Evolutionary conservation across 2,329 filamentous ascomycete species (phyloP).

Genomic region (Waltergamsia citrina): DNA sequence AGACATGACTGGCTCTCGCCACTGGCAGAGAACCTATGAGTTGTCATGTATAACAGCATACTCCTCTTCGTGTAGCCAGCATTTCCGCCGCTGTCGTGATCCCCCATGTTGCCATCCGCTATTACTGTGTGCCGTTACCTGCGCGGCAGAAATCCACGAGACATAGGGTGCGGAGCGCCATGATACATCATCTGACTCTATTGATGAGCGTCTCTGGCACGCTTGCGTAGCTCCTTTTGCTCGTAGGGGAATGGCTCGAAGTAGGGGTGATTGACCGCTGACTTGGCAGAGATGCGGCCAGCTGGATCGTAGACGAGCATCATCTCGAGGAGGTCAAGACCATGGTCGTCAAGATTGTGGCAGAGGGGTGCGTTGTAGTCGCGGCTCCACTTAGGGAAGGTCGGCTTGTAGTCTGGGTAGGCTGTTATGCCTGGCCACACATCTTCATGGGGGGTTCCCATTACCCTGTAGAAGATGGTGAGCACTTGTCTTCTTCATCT

Average conservation of each 20-base stretch:
- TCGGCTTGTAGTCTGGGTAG: conserved; percentile 87
- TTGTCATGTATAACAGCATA: no score
- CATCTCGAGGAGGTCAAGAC: conserved; percentile 56
- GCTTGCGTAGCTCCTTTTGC: conserved; percentile 1
- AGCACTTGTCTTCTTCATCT: no score
- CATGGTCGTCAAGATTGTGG: conserved; percentile 61
- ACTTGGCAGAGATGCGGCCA: conserved; percentile 80
- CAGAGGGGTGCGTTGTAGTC: conserved; percentile 59
- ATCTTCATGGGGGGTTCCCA: conserved; percentile 75
- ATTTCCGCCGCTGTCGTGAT: not conserved
- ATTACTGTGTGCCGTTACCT: not conserved
- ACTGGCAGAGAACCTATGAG: no score
- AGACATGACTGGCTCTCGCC: no score
- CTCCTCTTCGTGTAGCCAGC: not conserved
- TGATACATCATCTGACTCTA: not conserved
- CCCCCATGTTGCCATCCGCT: not conserved
- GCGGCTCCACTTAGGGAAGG: conserved; percentile 84
- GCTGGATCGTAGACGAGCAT: conserved; percentile 85
- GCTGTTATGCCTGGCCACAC: conserved; percentile 89
- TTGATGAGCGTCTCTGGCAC: not conserved
- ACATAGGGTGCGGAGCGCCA: not conserved
- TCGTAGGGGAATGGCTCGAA: conserved; percentile 39
- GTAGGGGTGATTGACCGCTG: conserved; percentile 76
- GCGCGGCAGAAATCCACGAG: not conserved
- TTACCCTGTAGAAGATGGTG: conserved; percentile 37